Conservation (phyloP, 2,329 filamentous ascomycete genomes). For the Fonsecaea monophora region DNA sequence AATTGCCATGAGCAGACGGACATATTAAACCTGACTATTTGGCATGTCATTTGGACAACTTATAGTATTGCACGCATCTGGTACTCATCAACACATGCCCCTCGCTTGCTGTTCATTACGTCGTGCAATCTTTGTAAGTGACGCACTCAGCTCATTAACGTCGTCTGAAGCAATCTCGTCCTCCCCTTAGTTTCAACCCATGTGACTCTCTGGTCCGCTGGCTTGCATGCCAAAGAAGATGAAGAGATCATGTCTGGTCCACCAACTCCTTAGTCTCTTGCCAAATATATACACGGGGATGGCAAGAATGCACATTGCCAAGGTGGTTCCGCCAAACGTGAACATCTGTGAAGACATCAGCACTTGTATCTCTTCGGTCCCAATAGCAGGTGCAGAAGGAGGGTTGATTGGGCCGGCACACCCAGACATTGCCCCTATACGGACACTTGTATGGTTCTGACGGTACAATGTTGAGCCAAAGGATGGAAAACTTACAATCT, state of each 20-base stretch:
- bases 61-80: not conserved
- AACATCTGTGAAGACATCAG: slow-evolving; percentile 34
- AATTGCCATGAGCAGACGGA: not conserved
- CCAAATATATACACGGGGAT: slow-evolving; percentile 42
- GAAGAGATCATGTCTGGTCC: slow-evolving; percentile 35
- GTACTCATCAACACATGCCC: not conserved
- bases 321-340: slow-evolving; percentile 42
- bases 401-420: not conserved
- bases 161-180: not conserved
- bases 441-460: not conserved
- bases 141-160: not conserved
- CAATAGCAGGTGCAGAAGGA: not conserved
- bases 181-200: slow-evolving; percentile 21
- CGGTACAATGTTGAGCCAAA: not conserved
- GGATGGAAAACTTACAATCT: slow-evolving; percentile 29
- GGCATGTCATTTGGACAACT: not conserved
- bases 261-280: slow-evolving; percentile 37
- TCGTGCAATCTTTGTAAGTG: not conserved
- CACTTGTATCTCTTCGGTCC: not conserved
- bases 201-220: slow-evolving; percentile 27
- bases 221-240: slow-evolving; percentile 33
- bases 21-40: too few species aligned
- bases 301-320: slow-evolving; percentile 39
- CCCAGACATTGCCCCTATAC: too few species aligned
- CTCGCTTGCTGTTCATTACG: not conserved